Base-by-base conservation (phyloP, 2,329 filamentous ascomycete genomes). In the Geosmithia flava region DNA sequence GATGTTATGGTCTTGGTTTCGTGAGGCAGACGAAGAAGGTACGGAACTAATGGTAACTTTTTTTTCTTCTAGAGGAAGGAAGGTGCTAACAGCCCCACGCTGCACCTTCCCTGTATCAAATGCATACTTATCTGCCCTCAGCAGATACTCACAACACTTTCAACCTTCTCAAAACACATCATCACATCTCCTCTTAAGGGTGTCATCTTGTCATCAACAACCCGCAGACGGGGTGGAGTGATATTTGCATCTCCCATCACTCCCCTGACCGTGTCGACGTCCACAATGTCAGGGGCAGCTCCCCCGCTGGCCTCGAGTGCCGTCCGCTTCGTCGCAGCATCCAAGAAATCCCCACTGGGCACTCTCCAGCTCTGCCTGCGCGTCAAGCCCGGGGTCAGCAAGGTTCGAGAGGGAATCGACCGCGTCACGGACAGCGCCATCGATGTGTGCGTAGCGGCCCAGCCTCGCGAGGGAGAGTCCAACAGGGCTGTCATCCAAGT, bases 401-500 rank as follows among this genome's bases (percentile, higher is more conserved):
- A 75, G 27, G 68, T 69, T 20, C 74, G 81, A 33, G 75, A 85
- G 54, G 83, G 83, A 15, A 69, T 87, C 43, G 58, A 67, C 2
- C 68, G 69, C 1, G 62, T 87, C 3, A 72, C 72, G 0, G 70
- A 78, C 20, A 70, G 76, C 7, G 66, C 65, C 2, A 71, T 87
- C 44, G 75, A 84, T 51, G 60, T 88, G 1, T 83, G 80, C 45
- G 82, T 87, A 2, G 65, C 81, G 1, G 82, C 81, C 0, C 80
- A 75, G 53, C 72, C 83, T 11, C 71, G 74, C 51, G 80, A 86
- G 15, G 81, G 82, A 15, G 80, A 85, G 58, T 78, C 83, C 5
- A 87, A 87, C 58, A 76, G 75, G 57, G 82, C 83, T 4, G 78
- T 85, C 2, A 64, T 79, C 45, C 68, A 74, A 39, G 63, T 87